These are phyloP conservation scores for Aspergillus pseudoglaucus DNA, from an alignment of 2,329 filamentous ascomycete genomes.

Conservation along the genomic window DNA sequence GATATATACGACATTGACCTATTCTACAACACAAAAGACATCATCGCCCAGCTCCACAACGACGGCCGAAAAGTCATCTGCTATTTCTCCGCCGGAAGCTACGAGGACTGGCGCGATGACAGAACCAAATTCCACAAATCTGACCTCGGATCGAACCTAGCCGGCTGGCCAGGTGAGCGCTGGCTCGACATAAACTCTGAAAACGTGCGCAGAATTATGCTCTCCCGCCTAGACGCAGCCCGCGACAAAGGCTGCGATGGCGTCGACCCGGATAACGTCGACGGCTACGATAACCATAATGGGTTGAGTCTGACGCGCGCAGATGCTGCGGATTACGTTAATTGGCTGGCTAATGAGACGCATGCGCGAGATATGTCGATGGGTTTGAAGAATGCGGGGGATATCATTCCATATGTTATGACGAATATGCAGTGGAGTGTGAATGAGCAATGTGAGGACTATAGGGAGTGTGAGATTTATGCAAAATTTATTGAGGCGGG, in stretches of 20 bases:
- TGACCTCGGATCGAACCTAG: constrained; percentile 54
- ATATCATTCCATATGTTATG: constrained; percentile 50
- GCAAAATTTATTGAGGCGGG: constrained; percentile 51
- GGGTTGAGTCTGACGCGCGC: constrained; percentile 53
- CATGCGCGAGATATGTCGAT: constrained; percentile 51
- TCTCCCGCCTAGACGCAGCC: constrained; percentile 53
- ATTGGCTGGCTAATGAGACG: constrained; percentile 54
- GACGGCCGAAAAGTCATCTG: constrained; percentile 60
- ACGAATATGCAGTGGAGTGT: constrained; percentile 58
- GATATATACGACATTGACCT: constrained; percentile 57
- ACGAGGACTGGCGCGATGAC: constrained; percentile 58
- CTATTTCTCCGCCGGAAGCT: constrained; percentile 68
- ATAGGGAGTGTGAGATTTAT: constrained; percentile 55
- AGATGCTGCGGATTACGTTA: constrained; percentile 54
- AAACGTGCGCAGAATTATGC: constrained; percentile 61
- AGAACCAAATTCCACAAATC: constrained; percentile 45
- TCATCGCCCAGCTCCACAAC: constrained; percentile 44
- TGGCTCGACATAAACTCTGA: constrained; percentile 58
- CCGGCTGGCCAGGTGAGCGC: constrained; percentile 60
- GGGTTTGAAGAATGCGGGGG: constrained; percentile 63
- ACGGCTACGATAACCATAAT: constrained; percentile 60
- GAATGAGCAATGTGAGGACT: constrained; percentile 63
- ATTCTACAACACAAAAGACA: constrained; percentile 46
- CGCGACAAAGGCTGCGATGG: constrained; percentile 59
- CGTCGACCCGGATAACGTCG: constrained; percentile 66